These are phyloP conservation scores for Cryphonectria radicalis DNA, from an alignment of 2,329 filamentous ascomycete genomes.

Conservation along the genomic window DNA sequence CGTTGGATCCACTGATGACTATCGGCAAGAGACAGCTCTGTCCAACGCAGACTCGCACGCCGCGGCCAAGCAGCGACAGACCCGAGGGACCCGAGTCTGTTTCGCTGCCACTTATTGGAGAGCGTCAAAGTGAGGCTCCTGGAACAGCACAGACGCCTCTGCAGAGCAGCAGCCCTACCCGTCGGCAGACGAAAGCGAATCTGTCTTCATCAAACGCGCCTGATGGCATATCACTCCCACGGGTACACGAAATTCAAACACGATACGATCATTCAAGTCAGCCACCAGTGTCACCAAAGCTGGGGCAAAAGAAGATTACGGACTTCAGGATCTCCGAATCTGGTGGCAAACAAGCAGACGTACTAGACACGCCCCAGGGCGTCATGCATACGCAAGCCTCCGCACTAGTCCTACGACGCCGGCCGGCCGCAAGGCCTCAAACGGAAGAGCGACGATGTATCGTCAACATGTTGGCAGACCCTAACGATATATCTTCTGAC, in stretches of 20 bases:
- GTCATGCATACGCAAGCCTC: not conserved
- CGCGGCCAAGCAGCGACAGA: conserved; percentile 42
- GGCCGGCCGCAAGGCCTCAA: not conserved
- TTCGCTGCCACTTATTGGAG: not conserved
- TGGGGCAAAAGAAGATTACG: not conserved
- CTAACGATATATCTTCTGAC: conserved; percentile 26
- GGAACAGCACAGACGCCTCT: not conserved
- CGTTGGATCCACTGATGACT: conserved; percentile 9
- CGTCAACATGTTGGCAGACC: conserved; percentile 28
- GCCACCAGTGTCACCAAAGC: not conserved
- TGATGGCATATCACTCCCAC: not conserved
- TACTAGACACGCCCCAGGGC: not conserved
- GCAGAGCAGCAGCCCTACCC: not conserved
- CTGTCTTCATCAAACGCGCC: not conserved
- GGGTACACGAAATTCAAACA: not conserved
- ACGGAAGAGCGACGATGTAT: conserved; percentile 8
- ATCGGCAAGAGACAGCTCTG: conserved; percentile 19
- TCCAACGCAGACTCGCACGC: conserved; percentile 23
- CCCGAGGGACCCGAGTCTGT: conserved; percentile 30
- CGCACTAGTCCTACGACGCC: not conserved
- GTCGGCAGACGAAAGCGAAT: no score
- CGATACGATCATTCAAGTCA: not conserved
- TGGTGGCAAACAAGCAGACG: not conserved
- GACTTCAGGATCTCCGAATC: not conserved
- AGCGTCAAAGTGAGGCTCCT: not conserved